These are phyloP conservation scores for Corylus avellana DNA, from an alignment of 306 rosid genomes.

Conservation along the genomic window DNA sequence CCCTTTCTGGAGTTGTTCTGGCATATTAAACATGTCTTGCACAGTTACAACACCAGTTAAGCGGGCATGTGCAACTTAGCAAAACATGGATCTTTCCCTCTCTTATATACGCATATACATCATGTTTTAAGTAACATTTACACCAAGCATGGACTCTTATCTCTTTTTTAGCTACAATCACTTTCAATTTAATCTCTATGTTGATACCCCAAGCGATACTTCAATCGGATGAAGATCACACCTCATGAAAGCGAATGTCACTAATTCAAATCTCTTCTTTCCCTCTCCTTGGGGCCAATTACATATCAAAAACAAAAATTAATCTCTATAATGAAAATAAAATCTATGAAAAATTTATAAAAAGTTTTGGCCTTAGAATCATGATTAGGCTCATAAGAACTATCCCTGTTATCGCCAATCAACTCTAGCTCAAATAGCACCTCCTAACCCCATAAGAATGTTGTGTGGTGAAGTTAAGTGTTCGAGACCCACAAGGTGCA, in stretches of 20 bases:
- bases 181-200: no score
- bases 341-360: not conserved
- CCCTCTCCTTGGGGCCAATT: no score
- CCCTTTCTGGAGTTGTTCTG: not conserved
- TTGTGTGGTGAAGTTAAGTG: not conserved
- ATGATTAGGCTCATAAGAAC: not conserved
- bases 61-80: not conserved
- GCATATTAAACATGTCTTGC: not conserved
- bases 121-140: not conserved
- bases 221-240: no score
- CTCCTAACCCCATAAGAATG: not conserved
- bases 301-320: not conserved
- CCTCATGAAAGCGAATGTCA: no score
- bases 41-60: not conserved
- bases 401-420: not conserved
- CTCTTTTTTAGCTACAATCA: no score
- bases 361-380: not conserved
- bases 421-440: not conserved
- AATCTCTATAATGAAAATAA: not conserved
- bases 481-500: not conserved
- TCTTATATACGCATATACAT: not conserved
- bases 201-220: no score
- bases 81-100: not conserved
- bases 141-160: no score
- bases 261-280: no score